Percentiles rank a stretch among this genome's conserved stretches.
Evolutionary conservation across 2,329 filamentous ascomycete species (phyloP).

Genomic region (Neocucurbitaria cava): DNA sequence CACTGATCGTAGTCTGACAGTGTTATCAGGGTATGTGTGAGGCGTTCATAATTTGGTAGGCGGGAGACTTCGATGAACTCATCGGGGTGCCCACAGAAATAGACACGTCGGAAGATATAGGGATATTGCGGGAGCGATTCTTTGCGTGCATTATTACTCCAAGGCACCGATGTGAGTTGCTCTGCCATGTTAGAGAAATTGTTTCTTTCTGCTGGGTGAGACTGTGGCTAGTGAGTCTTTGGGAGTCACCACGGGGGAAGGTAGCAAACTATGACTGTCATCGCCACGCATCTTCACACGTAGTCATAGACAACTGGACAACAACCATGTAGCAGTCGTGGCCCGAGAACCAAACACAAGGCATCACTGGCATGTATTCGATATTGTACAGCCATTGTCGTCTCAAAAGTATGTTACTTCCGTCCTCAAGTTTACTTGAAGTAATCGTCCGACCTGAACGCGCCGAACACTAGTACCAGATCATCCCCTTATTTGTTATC

Average conservation of each 20-base stretch:
- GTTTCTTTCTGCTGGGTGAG: not conserved
- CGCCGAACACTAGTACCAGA: not conserved
- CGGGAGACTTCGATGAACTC: constrained; percentile 23
- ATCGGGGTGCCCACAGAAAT: constrained; percentile 23
- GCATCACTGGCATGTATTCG: no score
- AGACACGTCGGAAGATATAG: constrained; percentile 21
- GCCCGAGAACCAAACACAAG: no score
- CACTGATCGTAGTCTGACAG: not conserved
- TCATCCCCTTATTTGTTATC: constrained; percentile 1
- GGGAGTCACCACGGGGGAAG: not conserved
- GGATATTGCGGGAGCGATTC: constrained; percentile 4
- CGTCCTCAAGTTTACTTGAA: not conserved
- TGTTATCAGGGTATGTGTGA: constrained; percentile 12
- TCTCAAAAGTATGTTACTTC: no score
- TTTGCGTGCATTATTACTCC: not conserved
- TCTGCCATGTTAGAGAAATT: not conserved
- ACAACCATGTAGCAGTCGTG: no score
- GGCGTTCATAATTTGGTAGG: constrained; percentile 5
- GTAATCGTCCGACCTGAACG: not conserved
- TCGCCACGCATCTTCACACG: not conserved
- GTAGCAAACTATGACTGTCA: not conserved
- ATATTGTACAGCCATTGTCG: no score
- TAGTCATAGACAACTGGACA: no score
- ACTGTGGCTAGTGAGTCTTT: not conserved
- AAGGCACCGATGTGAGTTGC: not conserved